Evolutionary conservation across 805 yeast species (phyloP).

Genomic region (Starmerella sirachaensis): DNA sequence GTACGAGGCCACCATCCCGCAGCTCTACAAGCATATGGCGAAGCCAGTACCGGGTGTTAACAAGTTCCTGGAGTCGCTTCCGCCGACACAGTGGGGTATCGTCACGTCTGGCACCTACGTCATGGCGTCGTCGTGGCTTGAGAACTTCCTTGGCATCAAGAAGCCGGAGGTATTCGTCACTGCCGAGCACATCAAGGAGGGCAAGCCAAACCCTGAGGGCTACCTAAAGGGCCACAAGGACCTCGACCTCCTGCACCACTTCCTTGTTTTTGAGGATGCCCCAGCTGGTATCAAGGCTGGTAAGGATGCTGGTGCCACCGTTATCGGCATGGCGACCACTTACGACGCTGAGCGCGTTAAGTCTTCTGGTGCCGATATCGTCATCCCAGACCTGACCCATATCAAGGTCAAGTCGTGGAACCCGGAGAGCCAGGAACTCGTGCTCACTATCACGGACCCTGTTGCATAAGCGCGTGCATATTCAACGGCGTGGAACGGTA

Average conservation of each 20-base stretch:
- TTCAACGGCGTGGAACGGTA: no score
- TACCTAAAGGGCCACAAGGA: conserved; percentile 36
- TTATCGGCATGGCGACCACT: conserved; percentile 74
- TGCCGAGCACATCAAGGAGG: conserved; percentile 65
- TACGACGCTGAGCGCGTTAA: conserved; percentile 57
- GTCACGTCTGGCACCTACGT: conserved; percentile 75
- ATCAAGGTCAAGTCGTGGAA: conserved; percentile 49
- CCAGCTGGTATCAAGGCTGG: conserved; percentile 83
- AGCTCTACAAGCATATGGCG: conserved; percentile 60
- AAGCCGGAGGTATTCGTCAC: conserved; percentile 69
- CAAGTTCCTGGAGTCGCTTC: conserved; percentile 33
- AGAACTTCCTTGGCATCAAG: conserved; percentile 43
- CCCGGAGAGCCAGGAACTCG: conserved; percentile 26
- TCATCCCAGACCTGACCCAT: conserved; percentile 57
- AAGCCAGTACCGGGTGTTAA: conserved; percentile 67
- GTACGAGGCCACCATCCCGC: conserved; percentile 59
- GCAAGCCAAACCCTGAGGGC: conserved; percentile 83
- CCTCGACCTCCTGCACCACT: conserved; percentile 29
- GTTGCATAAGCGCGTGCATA: conserved; percentile 7
- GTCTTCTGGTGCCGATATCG: conserved; percentile 70
- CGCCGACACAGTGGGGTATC: conserved; percentile 59
- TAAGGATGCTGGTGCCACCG: conserved; percentile 68
- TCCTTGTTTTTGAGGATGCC: conserved; percentile 70
- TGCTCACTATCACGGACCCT: conserved; percentile 21
- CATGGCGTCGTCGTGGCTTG: conserved; percentile 70